Base-by-base conservation (phyloP, 1,139 yeast genomes). In the Pichiaceae sp. region DNA sequence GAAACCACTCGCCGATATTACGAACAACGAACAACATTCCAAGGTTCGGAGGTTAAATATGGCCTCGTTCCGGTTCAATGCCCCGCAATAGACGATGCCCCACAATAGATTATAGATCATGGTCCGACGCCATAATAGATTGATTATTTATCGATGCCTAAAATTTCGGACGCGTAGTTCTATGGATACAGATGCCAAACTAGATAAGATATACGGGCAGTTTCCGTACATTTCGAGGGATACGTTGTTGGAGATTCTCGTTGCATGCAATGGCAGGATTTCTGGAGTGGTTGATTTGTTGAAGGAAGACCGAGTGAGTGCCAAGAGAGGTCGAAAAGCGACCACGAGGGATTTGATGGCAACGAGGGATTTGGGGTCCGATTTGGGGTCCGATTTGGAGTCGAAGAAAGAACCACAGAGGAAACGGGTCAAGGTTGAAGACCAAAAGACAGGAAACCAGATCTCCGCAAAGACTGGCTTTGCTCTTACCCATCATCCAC, bases 191-290 rank as follows among this genome's bases (percentile, higher is more conserved):
- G 63, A 57, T 7, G 35, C 34, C 11, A 60, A 56, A 38, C 33
- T 63, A 8, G 24, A 36, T 1, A 30, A 37, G 9, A 42, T 63
- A 17, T 29, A 38, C 9, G 36, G 31, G 1, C 8, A 20, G 14
- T 65, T 57, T 38, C 68, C 69, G 0, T 31, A 32, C 0, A 57
- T 55, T 2, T 62, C 57, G 31, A 46, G 38, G 16, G 57, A 52
- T 1, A 48, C 59, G 0, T 44, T 70, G 8, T 40, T 52, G 2
- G 73, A 68, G 37, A 37, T 70, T 2, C 52, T 70, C 8, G n/a
- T 55, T 3, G 50, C 61, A 0, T 66, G 71, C 45, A 57, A 56
- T 19, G 73, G 70, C 1, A 64, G 70, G 0, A 31, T 68, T 2
- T 47, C 47, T 4, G 40, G 46, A 14, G 57, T 68, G 2, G 56